Percentiles rank a stretch among this genome's conserved stretches.
phyloP scores from a whole-genome alignment of 1,284 basidiomycete genomes.

The Cutaneotrichosporon dermatis region DNA sequence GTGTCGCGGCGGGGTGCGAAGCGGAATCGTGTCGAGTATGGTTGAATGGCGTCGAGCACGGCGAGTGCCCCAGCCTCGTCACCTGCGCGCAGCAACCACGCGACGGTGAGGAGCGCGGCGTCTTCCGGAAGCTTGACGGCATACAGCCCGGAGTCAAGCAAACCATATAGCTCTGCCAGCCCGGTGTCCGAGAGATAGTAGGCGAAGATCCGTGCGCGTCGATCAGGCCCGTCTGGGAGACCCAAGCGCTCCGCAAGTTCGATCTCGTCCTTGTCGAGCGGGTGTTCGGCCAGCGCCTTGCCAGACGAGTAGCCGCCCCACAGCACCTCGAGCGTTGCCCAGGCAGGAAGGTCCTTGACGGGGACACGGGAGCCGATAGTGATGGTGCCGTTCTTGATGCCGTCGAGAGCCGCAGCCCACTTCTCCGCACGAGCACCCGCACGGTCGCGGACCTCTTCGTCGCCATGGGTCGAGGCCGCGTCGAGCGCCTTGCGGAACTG shows the following conservation, averaged over 20 bases:
- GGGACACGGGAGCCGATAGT: constrained; percentile 5
- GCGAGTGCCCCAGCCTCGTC: background rate
- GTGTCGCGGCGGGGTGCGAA: constrained; percentile 4
- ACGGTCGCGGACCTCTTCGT: background rate
- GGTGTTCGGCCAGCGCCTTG: background rate
- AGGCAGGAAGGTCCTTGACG: background rate
- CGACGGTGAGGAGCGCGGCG: constrained; percentile 3
- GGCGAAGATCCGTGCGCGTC: constrained; percentile 5
- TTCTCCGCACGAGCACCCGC: constrained; percentile 1
- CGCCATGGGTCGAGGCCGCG: background rate
- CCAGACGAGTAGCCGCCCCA: constrained; percentile 6
- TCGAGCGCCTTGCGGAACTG: constrained; percentile 4
- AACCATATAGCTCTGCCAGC: background rate
- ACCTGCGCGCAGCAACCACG: constrained; percentile 4
- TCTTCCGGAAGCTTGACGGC: constrained; percentile 2
- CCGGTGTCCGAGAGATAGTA: constrained; percentile 9
- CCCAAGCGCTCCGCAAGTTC: constrained; percentile 2
- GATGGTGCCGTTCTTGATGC: constrained; percentile 2
- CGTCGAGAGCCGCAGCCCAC: background rate
- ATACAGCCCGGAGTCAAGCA: constrained; percentile 7
- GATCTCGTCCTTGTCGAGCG: background rate
- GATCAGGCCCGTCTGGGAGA: background rate
- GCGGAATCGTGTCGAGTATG: constrained; percentile 4
- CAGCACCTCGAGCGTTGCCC: constrained; percentile 8
- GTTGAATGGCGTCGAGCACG: constrained; percentile 2